Evolutionary conservation across 768 basidiomycete species (phyloP).

Genomic region (Collybia sp.): DNA sequence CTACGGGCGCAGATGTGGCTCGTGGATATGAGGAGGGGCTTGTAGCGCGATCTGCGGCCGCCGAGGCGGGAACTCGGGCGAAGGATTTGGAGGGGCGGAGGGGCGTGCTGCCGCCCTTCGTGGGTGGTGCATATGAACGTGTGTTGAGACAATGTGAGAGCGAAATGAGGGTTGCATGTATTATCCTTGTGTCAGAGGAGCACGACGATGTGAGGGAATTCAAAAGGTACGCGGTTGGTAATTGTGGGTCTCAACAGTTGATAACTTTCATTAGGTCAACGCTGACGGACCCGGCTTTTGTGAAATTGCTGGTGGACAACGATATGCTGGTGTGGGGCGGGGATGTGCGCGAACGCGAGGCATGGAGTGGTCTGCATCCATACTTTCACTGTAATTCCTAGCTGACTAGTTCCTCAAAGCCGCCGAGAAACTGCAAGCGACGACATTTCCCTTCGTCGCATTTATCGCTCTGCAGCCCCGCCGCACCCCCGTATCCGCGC

Average conservation of each 20-base stretch:
- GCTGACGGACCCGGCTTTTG: slow-evolving; percentile 67
- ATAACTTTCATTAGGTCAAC: slow-evolving; percentile 46
- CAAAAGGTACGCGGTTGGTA: slow-evolving; percentile 49
- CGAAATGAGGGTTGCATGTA: slow-evolving; percentile 71
- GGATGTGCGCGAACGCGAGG: slow-evolving; percentile 78
- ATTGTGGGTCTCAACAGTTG: neutral
- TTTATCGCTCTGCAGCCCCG: slow-evolving; percentile 86
- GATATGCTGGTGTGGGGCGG: slow-evolving; percentile 88
- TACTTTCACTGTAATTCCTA: neutral
- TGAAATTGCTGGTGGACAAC: slow-evolving; percentile 66
- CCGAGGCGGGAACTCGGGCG: slow-evolving; percentile 34
- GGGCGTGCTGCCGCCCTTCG: slow-evolving; percentile 76
- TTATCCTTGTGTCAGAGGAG: slow-evolving; percentile 82
- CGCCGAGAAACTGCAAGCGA: slow-evolving; percentile 74
- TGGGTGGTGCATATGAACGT: slow-evolving; percentile 75
- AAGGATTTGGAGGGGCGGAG: slow-evolving; percentile 26
- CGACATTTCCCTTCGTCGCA: slow-evolving; percentile 90
- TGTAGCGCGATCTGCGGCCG: slow-evolving; percentile 21
- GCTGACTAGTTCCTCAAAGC: slow-evolving; percentile 16
- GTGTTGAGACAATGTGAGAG: slow-evolving; percentile 66
- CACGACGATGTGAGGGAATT: slow-evolving; percentile 89
- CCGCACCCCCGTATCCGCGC: slow-evolving; percentile 34
- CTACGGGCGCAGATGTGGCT: slow-evolving; percentile 31
- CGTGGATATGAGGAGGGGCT: no score
- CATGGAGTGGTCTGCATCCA: slow-evolving; percentile 56